These are phyloP conservation scores for Medakamo hakoo DNA, from an alignment of 139 green algal genomes.

Conservation along the genomic window DNA sequence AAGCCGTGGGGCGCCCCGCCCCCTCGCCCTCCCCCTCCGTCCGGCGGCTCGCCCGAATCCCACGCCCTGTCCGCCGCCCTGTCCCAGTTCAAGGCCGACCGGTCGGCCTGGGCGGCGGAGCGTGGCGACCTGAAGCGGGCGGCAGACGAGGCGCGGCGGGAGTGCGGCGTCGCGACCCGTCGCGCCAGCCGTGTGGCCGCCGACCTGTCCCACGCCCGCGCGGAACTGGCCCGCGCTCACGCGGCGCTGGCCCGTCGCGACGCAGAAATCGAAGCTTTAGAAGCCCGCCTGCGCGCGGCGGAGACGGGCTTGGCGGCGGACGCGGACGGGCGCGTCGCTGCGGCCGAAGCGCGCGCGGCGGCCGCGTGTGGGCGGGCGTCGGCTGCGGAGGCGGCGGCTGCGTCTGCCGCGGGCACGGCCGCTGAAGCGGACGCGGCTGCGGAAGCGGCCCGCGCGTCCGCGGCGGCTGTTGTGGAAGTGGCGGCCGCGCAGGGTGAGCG, in stretches of 20 bases:
- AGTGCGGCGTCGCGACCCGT: neutral
- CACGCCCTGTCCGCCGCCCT: neutral
- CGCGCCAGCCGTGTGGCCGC: no score
- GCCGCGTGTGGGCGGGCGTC: no score
- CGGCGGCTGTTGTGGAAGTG: neutral
- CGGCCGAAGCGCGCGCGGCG: no score
- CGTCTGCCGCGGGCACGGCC: neutral
- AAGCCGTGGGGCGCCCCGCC: no score
- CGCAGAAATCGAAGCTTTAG: neutral
- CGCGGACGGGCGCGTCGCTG: no score
- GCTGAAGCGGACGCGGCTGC: neutral
- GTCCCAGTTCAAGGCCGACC: neutral
- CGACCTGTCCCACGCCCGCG: neutral
- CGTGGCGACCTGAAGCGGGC: neutral
- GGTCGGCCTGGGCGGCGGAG: neutral
- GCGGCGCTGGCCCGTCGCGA: neutral
- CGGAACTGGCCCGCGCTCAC: neutral
- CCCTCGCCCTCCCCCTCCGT: no score
- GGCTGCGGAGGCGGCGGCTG: no score
- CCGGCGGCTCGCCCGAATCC: no score
- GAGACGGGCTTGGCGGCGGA: neutral
- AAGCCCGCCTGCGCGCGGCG: neutral
- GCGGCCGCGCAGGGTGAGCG: neutral
- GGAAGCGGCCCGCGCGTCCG: neutral
- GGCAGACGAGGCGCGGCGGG: neutral